These are phyloP conservation scores for Lipomyces kockii DNA, from an alignment of 805 yeast genomes.

Conservation along the genomic window DNA sequence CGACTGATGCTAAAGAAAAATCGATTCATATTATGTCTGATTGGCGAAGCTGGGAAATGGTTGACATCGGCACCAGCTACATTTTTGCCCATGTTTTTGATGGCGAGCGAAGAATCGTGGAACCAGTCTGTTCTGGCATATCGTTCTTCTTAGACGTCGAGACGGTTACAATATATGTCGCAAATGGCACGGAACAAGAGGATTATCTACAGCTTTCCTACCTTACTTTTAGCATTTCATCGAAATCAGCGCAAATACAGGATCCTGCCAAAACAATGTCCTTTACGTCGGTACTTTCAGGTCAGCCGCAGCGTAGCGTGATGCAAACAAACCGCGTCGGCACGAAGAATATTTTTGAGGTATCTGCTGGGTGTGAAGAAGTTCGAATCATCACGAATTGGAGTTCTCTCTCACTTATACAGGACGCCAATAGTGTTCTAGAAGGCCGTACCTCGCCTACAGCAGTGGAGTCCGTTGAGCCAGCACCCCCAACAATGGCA, in stretches of 20 bases:
- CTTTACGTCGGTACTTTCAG: neutral
- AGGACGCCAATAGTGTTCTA: conserved; percentile 14
- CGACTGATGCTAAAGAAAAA: conserved; percentile 57
- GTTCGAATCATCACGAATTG: conserved; percentile 21
- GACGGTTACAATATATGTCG: conserved; percentile 42
- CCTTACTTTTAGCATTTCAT: conserved; percentile 38
- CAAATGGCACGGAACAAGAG: conserved; percentile 44
- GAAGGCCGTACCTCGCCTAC: neutral
- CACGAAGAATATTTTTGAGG: neutral
- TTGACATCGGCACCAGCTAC: conserved; percentile 60
- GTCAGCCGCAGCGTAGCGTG: neutral
- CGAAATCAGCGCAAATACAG: neutral
- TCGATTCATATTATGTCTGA: conserved; percentile 64
- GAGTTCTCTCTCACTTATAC: conserved; percentile 17
- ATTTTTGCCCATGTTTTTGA: conserved; percentile 59
- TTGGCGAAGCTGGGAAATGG: conserved; percentile 94
- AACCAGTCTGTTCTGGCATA: conserved; percentile 14
- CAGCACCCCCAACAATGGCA: neutral
- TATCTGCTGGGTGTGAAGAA: conserved; percentile 28
- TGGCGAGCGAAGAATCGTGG: conserved; percentile 33
- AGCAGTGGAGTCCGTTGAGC: neutral
- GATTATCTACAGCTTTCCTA: conserved; percentile 45
- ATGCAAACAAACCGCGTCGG: neutral
- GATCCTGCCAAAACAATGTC: neutral
- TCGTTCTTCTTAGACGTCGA: conserved; percentile 45